Evolutionary conservation across 306 rosid genomes (phyloP).

Genomic region (Parietaria judaica): DNA sequence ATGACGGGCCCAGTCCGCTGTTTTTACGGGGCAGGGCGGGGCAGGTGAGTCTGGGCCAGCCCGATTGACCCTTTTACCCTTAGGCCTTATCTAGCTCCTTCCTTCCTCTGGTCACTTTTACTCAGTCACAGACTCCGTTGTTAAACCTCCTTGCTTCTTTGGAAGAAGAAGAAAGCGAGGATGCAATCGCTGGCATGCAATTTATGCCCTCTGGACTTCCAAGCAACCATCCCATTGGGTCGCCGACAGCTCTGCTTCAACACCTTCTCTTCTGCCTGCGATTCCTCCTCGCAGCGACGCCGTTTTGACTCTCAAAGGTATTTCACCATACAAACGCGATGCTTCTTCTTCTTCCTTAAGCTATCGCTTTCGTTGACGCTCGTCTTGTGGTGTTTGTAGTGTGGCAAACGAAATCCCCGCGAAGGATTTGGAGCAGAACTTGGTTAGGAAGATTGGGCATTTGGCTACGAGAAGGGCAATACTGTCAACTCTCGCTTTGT

Average conservation of each 20-base stretch:
- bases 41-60: too few species aligned
- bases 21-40: too few species aligned
- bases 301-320: slow-evolving; percentile 42
- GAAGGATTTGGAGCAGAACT: slow-evolving; percentile 30
- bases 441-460: slow-evolving; percentile 21
- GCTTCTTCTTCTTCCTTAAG: background rate
- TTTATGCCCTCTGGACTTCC: slow-evolving; percentile 31
- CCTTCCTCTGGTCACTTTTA: background rate
- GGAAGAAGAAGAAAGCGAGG: slow-evolving; percentile 12
- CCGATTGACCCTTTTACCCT: background rate
- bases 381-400: slow-evolving; percentile 23
- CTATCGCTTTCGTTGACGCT: background rate
- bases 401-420: slow-evolving; percentile 32
- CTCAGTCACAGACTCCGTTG: background rate
- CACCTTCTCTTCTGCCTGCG: slow-evolving; percentile 52
- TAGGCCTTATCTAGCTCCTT: slow-evolving; percentile 22
- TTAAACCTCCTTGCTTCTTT: background rate
- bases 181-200: slow-evolving; percentile 61
- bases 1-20: too few species aligned
- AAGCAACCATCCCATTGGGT: slow-evolving; percentile 20
- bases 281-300: slow-evolving; percentile 33
- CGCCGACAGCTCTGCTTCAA: slow-evolving; percentile 61
- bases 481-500: slow-evolving; percentile 57
- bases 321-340: background rate
- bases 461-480: slow-evolving; percentile 55